Evolutionary conservation across 495 filamentous ascomycete species (phyloP).

Genomic region (Podospora tetraspora): DNA sequence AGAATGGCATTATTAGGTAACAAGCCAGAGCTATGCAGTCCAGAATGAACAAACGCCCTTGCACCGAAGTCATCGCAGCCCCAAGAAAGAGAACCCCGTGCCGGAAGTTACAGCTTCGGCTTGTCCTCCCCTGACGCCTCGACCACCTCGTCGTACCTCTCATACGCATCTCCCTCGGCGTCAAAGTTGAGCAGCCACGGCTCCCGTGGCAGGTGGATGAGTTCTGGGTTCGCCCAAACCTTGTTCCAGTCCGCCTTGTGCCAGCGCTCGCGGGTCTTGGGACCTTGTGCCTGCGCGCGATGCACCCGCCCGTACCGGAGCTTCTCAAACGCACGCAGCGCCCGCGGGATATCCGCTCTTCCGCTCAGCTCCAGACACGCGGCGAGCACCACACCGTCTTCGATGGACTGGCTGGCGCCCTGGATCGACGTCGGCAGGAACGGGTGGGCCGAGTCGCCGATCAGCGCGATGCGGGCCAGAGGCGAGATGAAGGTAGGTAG

Average conservation of each 20-base stretch:
- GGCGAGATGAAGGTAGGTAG: slow-evolving; percentile 60
- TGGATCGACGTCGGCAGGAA: slow-evolving; percentile 69
- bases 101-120: slow-evolving; percentile 9
- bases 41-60: neutral
- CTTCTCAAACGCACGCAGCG: slow-evolving; percentile 43
- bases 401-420: slow-evolving; percentile 65
- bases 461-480: slow-evolving; percentile 52
- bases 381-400: slow-evolving; percentile 64
- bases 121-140: slow-evolving; percentile 2
- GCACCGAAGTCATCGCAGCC: neutral
- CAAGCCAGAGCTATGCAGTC: neutral
- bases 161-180: slow-evolving; percentile 53
- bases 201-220: slow-evolving; percentile 49
- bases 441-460: slow-evolving; percentile 69
- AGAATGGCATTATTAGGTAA: neutral
- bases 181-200: slow-evolving; percentile 60
- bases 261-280: slow-evolving; percentile 55
- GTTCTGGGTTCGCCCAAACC: slow-evolving; percentile 54
- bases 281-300: slow-evolving; percentile 54
- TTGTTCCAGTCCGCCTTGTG: slow-evolving; percentile 56
- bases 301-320: slow-evolving; percentile 50
- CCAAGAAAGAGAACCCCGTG: neutral
- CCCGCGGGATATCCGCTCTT: slow-evolving; percentile 37
- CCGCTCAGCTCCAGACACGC: slow-evolving; percentile 50
- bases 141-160: slow-evolving; percentile 15